phyloP scores from a whole-genome alignment of 768 basidiomycete genomes.

The Plicaturopsis crispa region DNA sequence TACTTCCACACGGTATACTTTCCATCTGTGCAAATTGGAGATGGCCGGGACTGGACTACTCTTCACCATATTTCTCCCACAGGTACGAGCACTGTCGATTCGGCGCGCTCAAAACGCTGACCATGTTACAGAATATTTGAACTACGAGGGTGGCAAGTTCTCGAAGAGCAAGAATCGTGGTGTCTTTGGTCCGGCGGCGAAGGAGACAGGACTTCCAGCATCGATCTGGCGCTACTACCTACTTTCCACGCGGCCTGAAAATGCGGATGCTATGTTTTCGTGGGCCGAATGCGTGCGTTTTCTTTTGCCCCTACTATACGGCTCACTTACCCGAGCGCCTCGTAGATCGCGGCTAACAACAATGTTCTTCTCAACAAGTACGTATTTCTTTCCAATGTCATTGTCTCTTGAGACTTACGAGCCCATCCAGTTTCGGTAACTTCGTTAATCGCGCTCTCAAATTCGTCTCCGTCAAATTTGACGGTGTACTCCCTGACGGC shows the following conservation, averaged over 20 bases:
- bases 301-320: not conserved
- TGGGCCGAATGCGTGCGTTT: conserved; percentile 85
- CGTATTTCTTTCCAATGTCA: conserved; percentile 10
- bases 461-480: conserved; percentile 83
- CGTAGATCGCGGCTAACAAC: conserved; percentile 85
- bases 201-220: conserved; percentile 86
- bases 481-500: conserved; percentile 73
- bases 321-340: not conserved
- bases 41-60: conserved; percentile 88
- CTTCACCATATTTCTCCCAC: conserved; percentile 94
- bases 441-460: conserved; percentile 94
- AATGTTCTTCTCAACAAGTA: conserved; percentile 91
- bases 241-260: conserved; percentile 88
- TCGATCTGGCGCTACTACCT: conserved; percentile 98
- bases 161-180: conserved; percentile 96
- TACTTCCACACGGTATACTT: conserved; percentile 98
- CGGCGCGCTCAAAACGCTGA: conserved; percentile 2
- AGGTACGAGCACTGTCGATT: conserved; percentile 40
- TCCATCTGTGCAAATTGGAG: conserved; percentile 84
- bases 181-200: conserved; percentile 92
- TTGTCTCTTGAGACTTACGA: conserved; percentile 3
- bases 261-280: conserved; percentile 90
- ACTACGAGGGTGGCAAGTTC: conserved; percentile 98
- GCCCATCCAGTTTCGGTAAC: conserved; percentile 73
- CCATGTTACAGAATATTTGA: conserved; percentile 71